phyloP scores from a whole-genome alignment of 371 early-diverging fungal species.

The Parasitella parasitica region DNA sequence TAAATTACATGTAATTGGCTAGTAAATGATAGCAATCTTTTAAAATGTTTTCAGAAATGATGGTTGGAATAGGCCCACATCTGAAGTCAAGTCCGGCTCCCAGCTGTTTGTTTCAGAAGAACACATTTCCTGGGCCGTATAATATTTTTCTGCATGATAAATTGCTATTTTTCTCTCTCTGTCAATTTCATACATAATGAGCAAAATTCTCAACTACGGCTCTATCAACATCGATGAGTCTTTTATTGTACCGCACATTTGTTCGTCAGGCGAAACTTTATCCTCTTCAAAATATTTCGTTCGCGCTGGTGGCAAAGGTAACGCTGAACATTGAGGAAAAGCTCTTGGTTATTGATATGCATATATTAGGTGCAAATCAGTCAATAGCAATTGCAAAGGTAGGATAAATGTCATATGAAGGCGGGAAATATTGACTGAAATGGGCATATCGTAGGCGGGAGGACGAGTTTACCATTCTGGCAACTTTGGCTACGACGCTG shows the following conservation, averaged over 20 bases:
- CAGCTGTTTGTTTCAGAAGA: not conserved
- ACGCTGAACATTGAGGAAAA: no score
- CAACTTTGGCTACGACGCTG: slow-evolving; percentile 85
- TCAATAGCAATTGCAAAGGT: slow-evolving; percentile 77
- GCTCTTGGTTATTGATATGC: no score
- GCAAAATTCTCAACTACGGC: slow-evolving; percentile 72
- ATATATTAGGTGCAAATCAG: slow-evolving; percentile 76
- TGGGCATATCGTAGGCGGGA: slow-evolving; percentile 51
- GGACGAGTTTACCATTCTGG: slow-evolving; percentile 74
- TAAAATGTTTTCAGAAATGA: no score
- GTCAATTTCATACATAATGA: slow-evolving; percentile 10
- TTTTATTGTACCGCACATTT: slow-evolving; percentile 82
- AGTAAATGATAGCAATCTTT: not conserved
- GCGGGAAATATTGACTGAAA: not conserved
- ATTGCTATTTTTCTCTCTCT: not conserved
- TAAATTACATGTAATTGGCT: not conserved
- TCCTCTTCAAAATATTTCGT: slow-evolving; percentile 59
- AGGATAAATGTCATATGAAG: not conserved
- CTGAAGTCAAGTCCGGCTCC: not conserved
- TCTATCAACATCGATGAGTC: slow-evolving; percentile 92
- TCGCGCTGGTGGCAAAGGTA: slow-evolving; percentile 89
- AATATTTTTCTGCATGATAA: not conserved
- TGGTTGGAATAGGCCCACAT: no score
- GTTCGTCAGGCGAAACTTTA: slow-evolving; percentile 81
- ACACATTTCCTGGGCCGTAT: not conserved